Base-by-base conservation (phyloP, 2,329 filamentous ascomycete genomes). In the Juglanconis oblonga region DNA sequence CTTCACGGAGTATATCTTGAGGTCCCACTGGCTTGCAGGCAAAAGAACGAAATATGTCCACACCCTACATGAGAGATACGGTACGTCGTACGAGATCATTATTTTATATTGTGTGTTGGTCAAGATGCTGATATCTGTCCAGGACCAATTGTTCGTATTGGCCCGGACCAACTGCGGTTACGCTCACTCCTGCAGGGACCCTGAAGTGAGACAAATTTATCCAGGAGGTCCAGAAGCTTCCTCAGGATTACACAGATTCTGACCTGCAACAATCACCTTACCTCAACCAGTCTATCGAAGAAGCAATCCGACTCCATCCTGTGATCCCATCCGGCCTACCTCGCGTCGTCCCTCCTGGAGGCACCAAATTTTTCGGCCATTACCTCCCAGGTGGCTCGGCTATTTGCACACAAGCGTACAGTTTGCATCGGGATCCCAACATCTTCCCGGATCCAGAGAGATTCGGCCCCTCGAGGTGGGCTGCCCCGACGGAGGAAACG, bases 401-500 rank as follows among this genome's bases (percentile, higher is more conserved):
- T 0, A 75, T 82, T 0, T 69, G 69, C 1, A 74, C 77, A 0
- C 79, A 82, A 66, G 68, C 75, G 6, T 82, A 77, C 61, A 79
- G 73, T n/a, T 67, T 82, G 56, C 80, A 83, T 64, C 73, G 78
- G 5, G 72, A 79, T 53, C 66, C 71, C 0, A 59, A 62, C 0
- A 69, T 79, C 0, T 83, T 77, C 54, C 66, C 70, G 0, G 69
- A 79, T 0, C 79, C 80, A 0, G 67, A 75, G 7, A 63, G 58
- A 14, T 71, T 63, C 54, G 63, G 76, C 42, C 76, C 76, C 1
- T 67, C 69, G 11, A 67, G 78, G 40, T 81, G 78, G 77, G 62
- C 63, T 4, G 51, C 61, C 7, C 61, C 67, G 31, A 77, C 65
- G 6, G 70, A 64, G 52, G 54, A 40, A 1, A 72, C 56, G 8